Percentiles rank a stretch among this genome's conserved stretches.
Conservation (phyloP, 768 basidiomycete genomes). For the Mycena venus region DNA sequence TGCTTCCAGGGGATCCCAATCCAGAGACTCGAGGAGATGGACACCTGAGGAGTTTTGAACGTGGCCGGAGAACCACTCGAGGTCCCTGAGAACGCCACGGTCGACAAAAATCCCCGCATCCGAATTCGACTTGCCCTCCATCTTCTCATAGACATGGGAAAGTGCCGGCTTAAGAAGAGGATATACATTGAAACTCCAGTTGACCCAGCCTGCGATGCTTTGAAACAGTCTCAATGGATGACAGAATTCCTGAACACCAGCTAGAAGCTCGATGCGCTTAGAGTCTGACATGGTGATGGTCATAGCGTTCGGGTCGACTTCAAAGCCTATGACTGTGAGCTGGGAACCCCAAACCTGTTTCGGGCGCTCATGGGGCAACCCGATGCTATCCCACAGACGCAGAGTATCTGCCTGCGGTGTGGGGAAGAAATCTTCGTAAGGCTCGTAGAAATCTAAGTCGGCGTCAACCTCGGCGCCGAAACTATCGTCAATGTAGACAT, state of each 20-base stretch:
- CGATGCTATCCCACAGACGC: constrained; percentile 55
- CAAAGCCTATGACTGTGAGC: too few relatives aligned
- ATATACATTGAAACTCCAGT: constrained; percentile 56
- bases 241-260: too few relatives aligned
- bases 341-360: constrained; percentile 52
- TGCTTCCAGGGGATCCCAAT: too few relatives aligned
- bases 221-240: constrained; percentile 43
- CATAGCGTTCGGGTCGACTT: constrained; percentile 47
- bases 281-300: constrained; percentile 37
- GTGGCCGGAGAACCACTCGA: constrained; percentile 45
- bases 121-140: too few relatives aligned
- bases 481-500: constrained; percentile 51
- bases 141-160: constrained; percentile 46
- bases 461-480: constrained; percentile 40
- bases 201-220: constrained; percentile 50
- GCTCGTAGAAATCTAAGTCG: constrained; percentile 43
- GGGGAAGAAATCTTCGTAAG: constrained; percentile 44
- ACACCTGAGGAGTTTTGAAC: constrained; percentile 31
- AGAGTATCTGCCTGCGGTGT: constrained; percentile 49
- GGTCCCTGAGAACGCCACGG: constrained; percentile 22
- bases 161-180: constrained; percentile 47
- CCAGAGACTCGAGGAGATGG: too few relatives aligned
- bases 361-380: constrained; percentile 51
- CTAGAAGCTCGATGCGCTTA: constrained; percentile 26
- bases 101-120: constrained; percentile 43